Evolutionary conservation across 352 stramenopile genomes (phyloP), one percentile per base, ranked within the genome.

Genomic region (Phytophthora ramorum): DNA sequence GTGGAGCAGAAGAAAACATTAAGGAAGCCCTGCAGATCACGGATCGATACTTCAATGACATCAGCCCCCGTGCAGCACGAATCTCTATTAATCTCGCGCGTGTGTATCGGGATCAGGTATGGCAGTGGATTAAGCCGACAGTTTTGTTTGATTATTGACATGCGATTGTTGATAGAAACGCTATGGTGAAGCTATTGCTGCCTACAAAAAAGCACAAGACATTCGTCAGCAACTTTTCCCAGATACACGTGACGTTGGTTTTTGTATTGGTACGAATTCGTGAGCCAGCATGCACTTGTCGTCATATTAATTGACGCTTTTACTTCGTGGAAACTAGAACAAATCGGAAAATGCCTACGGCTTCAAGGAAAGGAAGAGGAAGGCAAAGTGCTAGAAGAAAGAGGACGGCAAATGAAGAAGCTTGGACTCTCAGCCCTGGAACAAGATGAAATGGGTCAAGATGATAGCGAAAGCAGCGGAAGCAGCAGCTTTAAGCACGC

Each of bases 61-160:
- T 85, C n/a, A 92, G 81, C 54, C 83, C 84, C 16, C 78, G 85
- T 28, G 78, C 85, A 2, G 82, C 84, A 8, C 71, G 83, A 19
- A 93, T 91, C 38, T 89, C 84, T 49, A 88, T 95, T 53, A 95
- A 95, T 63, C 56, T 95, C 7, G 87, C 77, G 3, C 77, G 85
- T 38, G 80, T 95, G 17, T 91, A 92, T 66, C 85, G 84, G 28
- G 87, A 92, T 48, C 87, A 93, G 78, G 76, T 84, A 66, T 26
- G 48, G 41, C 10, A 47, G 10, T 47, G 7, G 17, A 24, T 26
- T 47, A 28, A 47, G 9, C 17, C 0, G 41, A 47, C 12, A 28
- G 8, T 24, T 13, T 47, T 24, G 17, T 7, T 24, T 16, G 14
- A 16, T 47, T 16, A 47, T 47, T 41, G n/a, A 16, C 7, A 17